Evolutionary conservation across 257 asterid species (phyloP), one percentile per base, ranked within the genome.

Genomic region (Primulina tabacum): DNA sequence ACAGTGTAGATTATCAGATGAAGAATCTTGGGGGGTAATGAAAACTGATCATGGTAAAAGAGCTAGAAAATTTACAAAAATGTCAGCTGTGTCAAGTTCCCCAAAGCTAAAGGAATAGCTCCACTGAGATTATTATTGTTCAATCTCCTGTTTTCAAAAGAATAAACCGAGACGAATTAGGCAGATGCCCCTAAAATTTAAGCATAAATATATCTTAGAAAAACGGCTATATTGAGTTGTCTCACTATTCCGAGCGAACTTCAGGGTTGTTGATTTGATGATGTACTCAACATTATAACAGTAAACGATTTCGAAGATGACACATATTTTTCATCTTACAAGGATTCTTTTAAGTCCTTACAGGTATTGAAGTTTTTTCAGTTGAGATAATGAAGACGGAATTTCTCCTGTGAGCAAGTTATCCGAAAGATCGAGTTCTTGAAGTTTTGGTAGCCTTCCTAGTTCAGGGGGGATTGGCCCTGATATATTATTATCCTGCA

Each of bases 81-180:
- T 43, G 79, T 89, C 43, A 93, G 90, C 77, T 82, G 95, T 47
- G 96, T 86, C 88, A 90, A 80, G 87, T 87, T 90, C 55, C 84
- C 86, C 77, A 89, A 71, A 38, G 86, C 79, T 84, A 71, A 47
- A 35, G 99, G 97, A 71, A 93, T 78, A 47, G 89, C 75, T 78
- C 97, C 99, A 62, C 71, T 79, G n/a, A 93, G 91, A 78, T 87
- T 86, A 73, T 93, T 93, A 73, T 89, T 89, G 83, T 82, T 93
- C 69, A 93, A 82, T 86, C 92, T 89, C 96, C 99, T 93, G 85
- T 65, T 79, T 58, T 28, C 71, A 73, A 43, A 66, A 34, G 14
- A 58, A 60, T 32, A 55, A 55, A 16, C 17, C 65, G 21, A 16
- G 21, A 50, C 7, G 7, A 5, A 5, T 50, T 50, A 50, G 57